Percentiles rank a stretch among this genome's conserved stretches.
Evolutionary conservation across 495 filamentous ascomycete species (phyloP).

Genomic region (Penicillium arizonense): DNA sequence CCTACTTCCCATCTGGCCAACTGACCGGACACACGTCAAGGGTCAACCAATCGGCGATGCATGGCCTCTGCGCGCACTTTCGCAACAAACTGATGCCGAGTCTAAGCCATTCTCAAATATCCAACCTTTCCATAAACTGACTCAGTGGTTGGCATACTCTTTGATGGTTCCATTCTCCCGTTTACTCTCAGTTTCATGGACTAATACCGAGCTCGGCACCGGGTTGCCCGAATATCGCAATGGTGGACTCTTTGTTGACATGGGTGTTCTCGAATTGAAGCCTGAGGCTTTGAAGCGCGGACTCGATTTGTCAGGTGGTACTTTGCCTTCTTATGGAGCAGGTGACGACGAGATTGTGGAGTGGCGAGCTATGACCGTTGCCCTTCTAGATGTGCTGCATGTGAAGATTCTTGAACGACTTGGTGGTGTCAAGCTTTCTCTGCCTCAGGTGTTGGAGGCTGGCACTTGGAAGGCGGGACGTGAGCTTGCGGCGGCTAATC

Average conservation of each 20-base stretch:
- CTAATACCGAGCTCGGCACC: conserved; percentile 73
- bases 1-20: conserved; percentile 54
- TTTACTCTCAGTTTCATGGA: conserved; percentile 73
- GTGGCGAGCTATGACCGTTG: conserved; percentile 80
- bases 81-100: conserved; percentile 1
- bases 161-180: conserved; percentile 84
- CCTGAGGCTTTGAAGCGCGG: conserved; percentile 56
- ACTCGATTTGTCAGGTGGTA: conserved; percentile 49
- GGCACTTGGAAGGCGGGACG: conserved; percentile 69
- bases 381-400: conserved; percentile 76
- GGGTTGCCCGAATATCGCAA: conserved; percentile 88
- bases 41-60: conserved; percentile 56
- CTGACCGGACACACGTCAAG: conserved; percentile 49
- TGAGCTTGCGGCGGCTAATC: conserved; percentile 38
- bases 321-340: conserved; percentile 72
- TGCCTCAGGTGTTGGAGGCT: conserved; percentile 82
- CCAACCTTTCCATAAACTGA: conserved; percentile 78
- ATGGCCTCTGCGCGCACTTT: conserved; percentile 45
- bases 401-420: conserved; percentile 56
- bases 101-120: conserved; percentile 22
- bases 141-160: conserved; percentile 88
- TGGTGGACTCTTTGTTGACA: conserved; percentile 80
- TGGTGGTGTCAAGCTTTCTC: conserved; percentile 57
- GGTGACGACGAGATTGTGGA: conserved; percentile 85
- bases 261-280: conserved; percentile 78